Evolutionary conservation across 2,329 filamentous ascomycete genomes (phyloP), one percentile per base, ranked within the genome.

Genomic region (Amesomyces nigricolor): DNA sequence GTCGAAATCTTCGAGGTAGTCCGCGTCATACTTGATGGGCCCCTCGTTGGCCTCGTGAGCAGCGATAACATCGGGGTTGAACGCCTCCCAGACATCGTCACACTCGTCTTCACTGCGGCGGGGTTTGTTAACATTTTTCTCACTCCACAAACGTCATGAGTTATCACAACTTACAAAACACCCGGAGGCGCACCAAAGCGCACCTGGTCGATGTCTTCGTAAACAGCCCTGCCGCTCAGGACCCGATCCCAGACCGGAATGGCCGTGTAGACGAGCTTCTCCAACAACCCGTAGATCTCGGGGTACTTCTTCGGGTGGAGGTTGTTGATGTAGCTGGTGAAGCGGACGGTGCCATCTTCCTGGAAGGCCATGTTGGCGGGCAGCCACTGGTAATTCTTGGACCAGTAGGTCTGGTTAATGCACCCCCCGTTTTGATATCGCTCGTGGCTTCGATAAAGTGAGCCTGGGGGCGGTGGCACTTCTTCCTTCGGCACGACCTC

Each of bases 271-370:
- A 75, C 64, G 22, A 73, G 62, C 45, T 67, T 62, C 52, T 73
- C 72, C 11, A 75, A 58, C 4, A 67, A 60, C 4, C 38, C 44
- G 56, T 75, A 75, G 10, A 72, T 65, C 2, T 55, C 59, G 13
- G 56, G 49, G 55, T 72, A 64, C 32, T 64, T 62, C 4, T 46
- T 54, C 1, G 74, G 73, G 60, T 75, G 73, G 4, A 76, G 63
- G 57, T 75, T 75, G 63, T 76, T 77, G 65, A 76, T 69, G 61
- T 77, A 77, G 63, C 72, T 73, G 4, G 68, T 71, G 51, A 76
- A 71, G 10, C 62, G 63, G 32, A 67, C 64, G 14, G 62, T 65
- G 8, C 62, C 65, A 38, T 67, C 61, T 0, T 61, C 58, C 5
- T 62, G 54, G 49, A 74, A 69, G 0, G 61, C 55, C 3, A 75